Evolutionary conservation across 768 basidiomycete species (phyloP), one percentile per base, ranked within the genome.

Genomic region (Pleurotus tuoliensis): DNA sequence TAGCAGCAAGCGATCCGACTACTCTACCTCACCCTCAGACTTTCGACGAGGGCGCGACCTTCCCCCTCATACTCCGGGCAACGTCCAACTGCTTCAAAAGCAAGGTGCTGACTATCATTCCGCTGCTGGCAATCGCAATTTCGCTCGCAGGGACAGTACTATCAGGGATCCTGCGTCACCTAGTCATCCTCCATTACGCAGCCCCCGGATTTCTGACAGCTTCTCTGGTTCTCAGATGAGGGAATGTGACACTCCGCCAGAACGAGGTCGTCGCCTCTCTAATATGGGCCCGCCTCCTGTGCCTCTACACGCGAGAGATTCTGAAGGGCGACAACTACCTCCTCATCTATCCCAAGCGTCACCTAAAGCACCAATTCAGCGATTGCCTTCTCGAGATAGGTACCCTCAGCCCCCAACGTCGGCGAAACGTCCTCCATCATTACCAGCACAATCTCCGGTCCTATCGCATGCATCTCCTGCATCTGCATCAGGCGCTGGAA

Each of bases 1-100:
- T 58, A 78, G 81, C 60, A 71, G 73, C 18, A 64, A 72, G 59
- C 73, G 76, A 55, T 75, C 76, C 43, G 82, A 83, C 46, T 63
- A 71, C 49, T 57, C 68, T 45, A 61, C 63, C 37, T 61, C 71
- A 55, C 68, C 69, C 40, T 66, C 67, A 8, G 84, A 86, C 51
- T 59, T 67, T 47, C 76, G 81, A 50, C 64, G 61, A 55, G 62
- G 73, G 49, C 77, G 82, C 58, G 84, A 87, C 41, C 60, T 69
- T 16, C 72, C 76, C 9, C 68, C 75, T 57, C 66, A 62, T 63
- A 27, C 67, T 73, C 66, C 43, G 63, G 69, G 43, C 69, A 67
- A 75, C 54, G 67, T 88, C 2, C 86, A 87, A 56, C 67, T 87
- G 5, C 66, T 90, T 52, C 87, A 87, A 65, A 90, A 88, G 68